Base-by-base conservation (phyloP, 2,329 filamentous ascomycete genomes). In the Amylocarpus encephaloides region DNA sequence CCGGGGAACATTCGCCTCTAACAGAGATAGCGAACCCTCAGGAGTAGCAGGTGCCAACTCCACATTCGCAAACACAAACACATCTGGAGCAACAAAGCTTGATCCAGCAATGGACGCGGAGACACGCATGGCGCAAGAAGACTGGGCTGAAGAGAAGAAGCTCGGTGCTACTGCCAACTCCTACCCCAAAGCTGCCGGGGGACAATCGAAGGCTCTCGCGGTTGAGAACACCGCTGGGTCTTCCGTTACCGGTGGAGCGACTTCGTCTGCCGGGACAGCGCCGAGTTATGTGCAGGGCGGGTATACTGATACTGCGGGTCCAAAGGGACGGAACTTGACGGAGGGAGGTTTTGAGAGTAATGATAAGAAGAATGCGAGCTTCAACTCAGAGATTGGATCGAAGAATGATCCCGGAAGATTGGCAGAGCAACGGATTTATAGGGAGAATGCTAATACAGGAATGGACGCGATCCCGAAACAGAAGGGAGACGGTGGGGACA, bases 1-100 rank as follows among this genome's bases (percentile, higher is more conserved):
- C 18, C 75, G 75, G 50, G 86, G 85, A 56, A 70, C 67, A 11
- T 88, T 87, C 60, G 70, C 76, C 36, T 66, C 75, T 50, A 86
- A 88, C 68, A 71, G 73, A 19, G 71, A 76, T 54, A 71, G 76
- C 51, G 71, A 73, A 36, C 72, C 73, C 5, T 70, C 71, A 30
- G 65, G 68, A 12, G 76, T 81, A 44, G 69, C 71, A 7, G 76
- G 77, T 38, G 58, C 60, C n/a, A 72, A 74, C 42, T 79, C 73
- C 32, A 83, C 74, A 16, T 71, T 78, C 46, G 77, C 75, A 65
- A 83, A 70, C 57, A 77, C 72, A 51, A 71, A 80, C 66, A 78
- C 72, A 2, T 78, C 75, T 5, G 71, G 68, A 43, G 76, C 80
- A 3, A 73, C 65, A 9, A 70, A 66, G 7, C 71, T 83, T 6